Percentiles rank a stretch among this genome's conserved stretches.
These are phyloP conservation scores for Glycine latifolia DNA, from an alignment of 306 rosid species.

Conservation along the genomic window DNA sequence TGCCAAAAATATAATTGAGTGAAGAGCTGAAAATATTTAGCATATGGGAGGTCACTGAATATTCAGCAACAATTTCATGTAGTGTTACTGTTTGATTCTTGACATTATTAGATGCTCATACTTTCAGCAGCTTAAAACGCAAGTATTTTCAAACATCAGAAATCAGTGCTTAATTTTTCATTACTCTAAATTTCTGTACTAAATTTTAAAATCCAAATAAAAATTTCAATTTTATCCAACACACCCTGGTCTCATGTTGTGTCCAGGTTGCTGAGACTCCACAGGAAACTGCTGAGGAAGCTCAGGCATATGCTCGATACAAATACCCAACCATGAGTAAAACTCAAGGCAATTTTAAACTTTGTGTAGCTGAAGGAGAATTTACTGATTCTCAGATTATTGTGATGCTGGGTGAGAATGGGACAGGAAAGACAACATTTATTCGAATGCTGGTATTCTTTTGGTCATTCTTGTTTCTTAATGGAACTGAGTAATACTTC, in stretches of 20 bases:
- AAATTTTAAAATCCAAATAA: background rate
- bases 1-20: background rate
- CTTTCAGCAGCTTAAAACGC: slow-evolving; percentile 4
- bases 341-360: slow-evolving; percentile 90
- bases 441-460: slow-evolving; percentile 95
- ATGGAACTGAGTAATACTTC: slow-evolving; percentile 8
- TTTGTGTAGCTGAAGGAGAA: slow-evolving; percentile 89
- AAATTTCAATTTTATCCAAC: background rate
- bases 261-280: slow-evolving; percentile 98
- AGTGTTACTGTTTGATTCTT: background rate
- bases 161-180: background rate
- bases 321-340: slow-evolving; percentile 90
- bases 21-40: slow-evolving; percentile 3
- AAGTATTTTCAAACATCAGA: background rate
- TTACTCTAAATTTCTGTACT: slow-evolving; percentile 23
- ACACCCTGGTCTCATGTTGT: slow-evolving; percentile 30
- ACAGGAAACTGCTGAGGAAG: slow-evolving; percentile 93
- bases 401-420: slow-evolving; percentile 99
- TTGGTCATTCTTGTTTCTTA: slow-evolving; percentile 35
- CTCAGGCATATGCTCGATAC: slow-evolving; percentile 90
- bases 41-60: background rate
- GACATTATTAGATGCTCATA: slow-evolving; percentile 5
- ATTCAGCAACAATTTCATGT: background rate
- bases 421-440: slow-evolving; percentile 98
- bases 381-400: slow-evolving; percentile 97